Evolutionary conservation across 176 grass and related monocot genomes (phyloP).

Genomic region (Phragmites australis): DNA sequence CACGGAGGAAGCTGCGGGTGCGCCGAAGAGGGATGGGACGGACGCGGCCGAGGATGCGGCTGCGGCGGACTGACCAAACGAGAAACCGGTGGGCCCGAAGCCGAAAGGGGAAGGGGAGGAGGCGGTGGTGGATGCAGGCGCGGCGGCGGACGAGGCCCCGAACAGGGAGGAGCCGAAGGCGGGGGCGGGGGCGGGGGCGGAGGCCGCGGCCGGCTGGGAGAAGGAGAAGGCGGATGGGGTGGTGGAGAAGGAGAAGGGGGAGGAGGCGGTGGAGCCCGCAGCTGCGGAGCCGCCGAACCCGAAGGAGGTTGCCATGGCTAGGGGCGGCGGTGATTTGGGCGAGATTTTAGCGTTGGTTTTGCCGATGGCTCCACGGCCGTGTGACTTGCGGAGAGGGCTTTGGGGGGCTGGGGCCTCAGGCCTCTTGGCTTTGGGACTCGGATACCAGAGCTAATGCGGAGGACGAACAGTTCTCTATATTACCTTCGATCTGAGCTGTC

Average conservation of each 20-base stretch:
- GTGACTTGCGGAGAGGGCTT: not conserved
- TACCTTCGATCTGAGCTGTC: no score
- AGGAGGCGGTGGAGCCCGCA: constrained; percentile 40
- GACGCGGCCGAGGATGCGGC: constrained; percentile 33
- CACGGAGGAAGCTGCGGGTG: constrained; percentile 30
- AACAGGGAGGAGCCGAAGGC: constrained; percentile 40
- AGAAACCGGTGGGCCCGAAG: constrained; percentile 42
- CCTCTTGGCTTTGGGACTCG: no score
- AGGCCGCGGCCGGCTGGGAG: constrained; percentile 41
- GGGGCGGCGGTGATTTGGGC: constrained; percentile 39
- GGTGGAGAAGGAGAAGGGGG: constrained; percentile 50
- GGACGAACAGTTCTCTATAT: no score
- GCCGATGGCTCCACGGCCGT: constrained; percentile 1
- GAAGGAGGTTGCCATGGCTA: constrained; percentile 63
- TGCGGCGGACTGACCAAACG: constrained; percentile 26
- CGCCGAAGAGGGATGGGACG: constrained; percentile 32
- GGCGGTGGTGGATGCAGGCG: constrained; percentile 28
- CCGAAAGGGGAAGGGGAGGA: constrained; percentile 50
- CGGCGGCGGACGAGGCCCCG: constrained; percentile 37
- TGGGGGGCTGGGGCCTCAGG: no score
- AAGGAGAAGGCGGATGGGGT: constrained; percentile 38
- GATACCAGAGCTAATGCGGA: no score
- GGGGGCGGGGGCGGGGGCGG: constrained; percentile 36
- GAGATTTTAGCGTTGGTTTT: constrained; percentile 56
- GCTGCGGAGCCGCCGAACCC: constrained; percentile 40